A percentile compares a stretch with the other conserved stretches of the same genome.
Evolutionary conservation across 2,329 filamentous ascomycete species (phyloP).

Genomic region (Ophiosphaerella herpotricha): DNA sequence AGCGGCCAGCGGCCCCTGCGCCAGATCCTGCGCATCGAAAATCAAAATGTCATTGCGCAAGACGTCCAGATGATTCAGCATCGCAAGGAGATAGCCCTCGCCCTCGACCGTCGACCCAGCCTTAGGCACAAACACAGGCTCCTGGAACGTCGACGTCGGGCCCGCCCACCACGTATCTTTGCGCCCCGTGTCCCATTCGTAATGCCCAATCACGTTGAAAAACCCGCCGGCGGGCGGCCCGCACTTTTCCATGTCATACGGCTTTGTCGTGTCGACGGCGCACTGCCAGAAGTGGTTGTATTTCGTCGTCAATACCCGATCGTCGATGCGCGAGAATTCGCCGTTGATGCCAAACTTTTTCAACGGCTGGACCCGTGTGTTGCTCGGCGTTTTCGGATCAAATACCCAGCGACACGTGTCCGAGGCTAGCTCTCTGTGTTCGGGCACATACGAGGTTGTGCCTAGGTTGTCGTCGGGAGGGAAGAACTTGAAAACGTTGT

Average conservation of each 20-base stretch:
- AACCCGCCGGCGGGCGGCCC: constrained; percentile 37
- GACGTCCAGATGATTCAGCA: constrained; percentile 50
- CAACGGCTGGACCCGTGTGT: constrained; percentile 34
- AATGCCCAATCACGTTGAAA: constrained; percentile 42
- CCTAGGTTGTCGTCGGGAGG: constrained; percentile 40
- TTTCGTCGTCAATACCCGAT: constrained; percentile 47
- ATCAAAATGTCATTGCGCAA: constrained; percentile 49
- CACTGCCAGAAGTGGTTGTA: constrained; percentile 50
- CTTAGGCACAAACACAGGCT: constrained; percentile 59
- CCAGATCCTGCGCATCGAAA: constrained; percentile 49
- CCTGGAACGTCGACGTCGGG: constrained; percentile 54
- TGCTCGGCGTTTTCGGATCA: constrained; percentile 38
- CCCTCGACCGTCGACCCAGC: constrained; percentile 50
- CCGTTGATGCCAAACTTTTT: constrained; percentile 46
- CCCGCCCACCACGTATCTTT: constrained; percentile 44
- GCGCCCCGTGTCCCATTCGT: constrained; percentile 36
- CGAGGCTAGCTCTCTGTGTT: constrained; percentile 48
- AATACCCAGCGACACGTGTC: constrained; percentile 49
- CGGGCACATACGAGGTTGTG: constrained; percentile 25
- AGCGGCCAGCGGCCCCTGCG: constrained; percentile 46
- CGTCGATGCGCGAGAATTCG: constrained; percentile 54
- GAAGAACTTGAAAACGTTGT: constrained; percentile 52
- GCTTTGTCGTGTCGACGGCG: constrained; percentile 41
- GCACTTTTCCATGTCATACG: constrained; percentile 40
- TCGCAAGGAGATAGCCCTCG: constrained; percentile 55